Evolutionary conservation across 225 moss, liverwort and hornwort genomes (phyloP), one percentile per base, ranked within the genome.

Genomic region (Bryum argenteum): DNA sequence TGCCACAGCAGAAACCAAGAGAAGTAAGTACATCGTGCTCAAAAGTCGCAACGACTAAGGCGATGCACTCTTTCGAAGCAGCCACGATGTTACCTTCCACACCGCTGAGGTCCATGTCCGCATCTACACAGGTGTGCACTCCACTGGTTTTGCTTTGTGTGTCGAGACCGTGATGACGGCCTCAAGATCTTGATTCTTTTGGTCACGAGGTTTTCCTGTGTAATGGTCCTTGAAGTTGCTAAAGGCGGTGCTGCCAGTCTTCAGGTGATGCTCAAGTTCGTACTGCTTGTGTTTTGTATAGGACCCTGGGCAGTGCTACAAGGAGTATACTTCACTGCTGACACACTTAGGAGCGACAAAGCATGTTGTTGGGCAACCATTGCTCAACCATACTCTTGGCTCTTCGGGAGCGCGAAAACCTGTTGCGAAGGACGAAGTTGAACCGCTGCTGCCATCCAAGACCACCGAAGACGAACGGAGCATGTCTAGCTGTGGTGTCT

Each of bases 1-100:
- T 63, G 24, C 70, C 72, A 20, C 79, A 76, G 21, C 76, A 69
- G 61, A 79, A 76, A 51, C 72, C 75, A 1, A 72, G 73, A 67
- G 83, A 83, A 55, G 50, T 54, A 26, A 60, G 51, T 61, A 64
- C 54, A 60, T 51, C 64, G 14, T 75, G 59, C 47, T 63, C 71
- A 1, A 41, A 16, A 6, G 53, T 63, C 54, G 48, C 71, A 37
- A 70, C 38, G 39, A 17, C 48, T 28, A 28, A 58, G 51, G 60
- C 23, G 40, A 41, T 41, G 19, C 65, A 40, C 59, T 69, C 64
- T 21, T 72, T 57, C 9, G 72, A 73, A 19, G 48, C 69, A 54
- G 65, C 55, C 28, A 43, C 69, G 66, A 19, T 45, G 37, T 18
- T 65, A 10, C 54, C 28, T 33, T 60, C 75, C n/a, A 75, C 45